Percentiles rank a stretch among this genome's conserved stretches.
These are phyloP conservation scores for Thermothielavioides terrestris DNA, from an alignment of 495 filamentous ascomycete species.

Conservation along the genomic window DNA sequence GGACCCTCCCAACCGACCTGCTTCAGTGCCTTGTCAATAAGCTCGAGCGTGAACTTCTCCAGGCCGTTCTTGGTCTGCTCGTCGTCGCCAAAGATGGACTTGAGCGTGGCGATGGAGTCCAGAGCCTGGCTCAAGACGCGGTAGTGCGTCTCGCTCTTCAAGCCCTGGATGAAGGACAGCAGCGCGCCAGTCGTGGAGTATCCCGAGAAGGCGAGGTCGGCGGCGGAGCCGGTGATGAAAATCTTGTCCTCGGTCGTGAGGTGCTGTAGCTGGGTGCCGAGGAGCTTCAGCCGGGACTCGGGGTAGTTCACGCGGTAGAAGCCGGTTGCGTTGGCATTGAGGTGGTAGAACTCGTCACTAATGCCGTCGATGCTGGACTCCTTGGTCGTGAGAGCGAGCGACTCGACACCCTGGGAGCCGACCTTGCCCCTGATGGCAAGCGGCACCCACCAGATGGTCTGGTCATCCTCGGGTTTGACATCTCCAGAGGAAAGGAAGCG, in stretches of 20 bases:
- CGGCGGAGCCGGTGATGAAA: conserved; percentile 82
- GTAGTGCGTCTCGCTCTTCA: conserved; percentile 72
- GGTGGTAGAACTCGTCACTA: conserved; percentile 78
- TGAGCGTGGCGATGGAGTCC: conserved; percentile 50
- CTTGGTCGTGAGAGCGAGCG: conserved; percentile 62
- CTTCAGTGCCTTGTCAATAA: conserved; percentile 63
- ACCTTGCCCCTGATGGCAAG: conserved; percentile 62
- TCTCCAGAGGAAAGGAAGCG: conserved; percentile 89
- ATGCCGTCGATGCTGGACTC: conserved; percentile 63
- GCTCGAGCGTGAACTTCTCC: conserved; percentile 61
- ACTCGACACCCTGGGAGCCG: conserved; percentile 38
- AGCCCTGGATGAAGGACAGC: conserved; percentile 69
- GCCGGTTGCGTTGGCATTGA: conserved; percentile 79
- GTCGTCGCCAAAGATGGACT: conserved; percentile 45
- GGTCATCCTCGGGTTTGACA: conserved; percentile 71
- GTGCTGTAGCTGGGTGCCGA: conserved; percentile 62
- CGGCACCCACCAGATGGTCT: conserved; percentile 94
- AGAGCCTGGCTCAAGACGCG: conserved; percentile 84
- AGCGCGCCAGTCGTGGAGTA: conserved; percentile 70
- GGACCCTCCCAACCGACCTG: conserved; percentile 79
- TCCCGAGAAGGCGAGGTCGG: conserved; percentile 80
- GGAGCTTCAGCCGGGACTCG: conserved; percentile 62
- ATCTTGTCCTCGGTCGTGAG: conserved; percentile 85
- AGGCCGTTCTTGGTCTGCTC: conserved; percentile 52
- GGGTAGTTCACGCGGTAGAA: conserved; percentile 95